These are phyloP conservation scores for Protostelium mycophagum DNA, from an alignment of 78 protist species.

Conservation along the genomic window DNA sequence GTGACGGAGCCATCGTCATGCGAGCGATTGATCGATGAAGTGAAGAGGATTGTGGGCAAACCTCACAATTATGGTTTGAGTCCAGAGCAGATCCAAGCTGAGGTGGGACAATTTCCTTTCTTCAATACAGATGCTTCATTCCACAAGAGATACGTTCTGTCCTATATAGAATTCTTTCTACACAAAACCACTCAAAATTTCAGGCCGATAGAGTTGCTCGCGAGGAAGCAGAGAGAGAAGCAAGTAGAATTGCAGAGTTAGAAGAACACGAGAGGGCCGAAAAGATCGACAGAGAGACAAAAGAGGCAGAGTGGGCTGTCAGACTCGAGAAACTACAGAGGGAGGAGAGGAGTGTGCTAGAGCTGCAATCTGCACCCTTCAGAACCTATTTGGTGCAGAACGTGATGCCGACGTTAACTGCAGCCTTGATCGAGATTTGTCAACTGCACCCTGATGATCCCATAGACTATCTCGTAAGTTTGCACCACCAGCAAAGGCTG, in stretches of 20 bases:
- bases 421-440: conserved; percentile 60
- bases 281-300: neutral
- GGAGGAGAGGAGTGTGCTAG: conserved; percentile 43
- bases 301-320: neutral
- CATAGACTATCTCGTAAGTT: conserved; percentile 59
- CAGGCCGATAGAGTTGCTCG: neutral
- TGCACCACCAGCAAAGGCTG: too few relatives aligned
- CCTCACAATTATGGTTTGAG: conserved; percentile 58
- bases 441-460: conserved; percentile 75
- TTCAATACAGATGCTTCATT: neutral
- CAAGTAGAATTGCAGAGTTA: too few relatives aligned
- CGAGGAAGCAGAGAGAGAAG: neutral
- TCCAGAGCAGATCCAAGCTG: conserved; percentile 5
- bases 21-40: neutral
- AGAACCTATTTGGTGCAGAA: conserved; percentile 33
- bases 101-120: neutral
- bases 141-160: neutral
- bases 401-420: conserved; percentile 71
- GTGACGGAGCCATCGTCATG: neutral
- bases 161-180: neutral
- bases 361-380: conserved; percentile 36
- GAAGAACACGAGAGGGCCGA: neutral
- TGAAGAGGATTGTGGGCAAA: conserved; percentile 10
- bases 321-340: conserved; percentile 5
- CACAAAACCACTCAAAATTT: too few relatives aligned